Evolutionary conservation across 208 protist genomes (phyloP).

Genomic region (Wallacemonas sp.): DNA sequence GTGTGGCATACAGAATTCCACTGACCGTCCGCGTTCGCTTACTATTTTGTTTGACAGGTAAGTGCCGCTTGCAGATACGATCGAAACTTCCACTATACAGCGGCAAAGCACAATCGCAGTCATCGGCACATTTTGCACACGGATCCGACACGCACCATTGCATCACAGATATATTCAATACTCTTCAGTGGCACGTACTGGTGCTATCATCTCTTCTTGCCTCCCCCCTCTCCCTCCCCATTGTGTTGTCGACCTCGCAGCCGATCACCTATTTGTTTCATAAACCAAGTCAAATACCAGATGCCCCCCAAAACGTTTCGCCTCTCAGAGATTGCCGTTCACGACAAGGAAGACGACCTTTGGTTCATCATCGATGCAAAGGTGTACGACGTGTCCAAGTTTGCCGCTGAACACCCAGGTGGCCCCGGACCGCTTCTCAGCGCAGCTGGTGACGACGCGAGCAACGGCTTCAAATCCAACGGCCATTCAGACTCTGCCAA

Average conservation of each 20-base stretch:
- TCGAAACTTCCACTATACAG: too few species aligned
- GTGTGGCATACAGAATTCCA: too few species aligned
- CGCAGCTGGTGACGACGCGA: slow-evolving; percentile 62
- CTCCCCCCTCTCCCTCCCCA: too few species aligned
- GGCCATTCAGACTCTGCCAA: slow-evolving; percentile 56
- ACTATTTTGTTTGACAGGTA: too few species aligned
- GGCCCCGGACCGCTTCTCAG: slow-evolving; percentile 58
- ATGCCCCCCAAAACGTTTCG: slow-evolving; percentile 27
- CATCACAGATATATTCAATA: slow-evolving; percentile 2
- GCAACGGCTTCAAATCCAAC: slow-evolving; percentile 65
- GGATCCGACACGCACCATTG: background rate
- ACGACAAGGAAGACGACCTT: slow-evolving; percentile 49
- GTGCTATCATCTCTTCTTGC: too few species aligned
- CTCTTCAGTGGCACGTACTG: too few species aligned
- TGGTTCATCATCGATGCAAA: slow-evolving; percentile 83
- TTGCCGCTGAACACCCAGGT: slow-evolving; percentile 74
- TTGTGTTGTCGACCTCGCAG: too few species aligned
- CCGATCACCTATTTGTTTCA: too few species aligned
- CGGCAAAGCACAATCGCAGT: too few species aligned
- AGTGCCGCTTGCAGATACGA: too few species aligned
- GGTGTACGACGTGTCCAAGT: slow-evolving; percentile 76
- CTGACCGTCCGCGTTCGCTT: too few species aligned
- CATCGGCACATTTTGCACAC: background rate
- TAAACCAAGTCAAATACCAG: background rate
- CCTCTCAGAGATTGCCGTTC: slow-evolving; percentile 45